These are phyloP conservation scores for Orbilia ellipsospora DNA, from an alignment of 2,329 filamentous ascomycete species.

Conservation along the genomic window DNA sequence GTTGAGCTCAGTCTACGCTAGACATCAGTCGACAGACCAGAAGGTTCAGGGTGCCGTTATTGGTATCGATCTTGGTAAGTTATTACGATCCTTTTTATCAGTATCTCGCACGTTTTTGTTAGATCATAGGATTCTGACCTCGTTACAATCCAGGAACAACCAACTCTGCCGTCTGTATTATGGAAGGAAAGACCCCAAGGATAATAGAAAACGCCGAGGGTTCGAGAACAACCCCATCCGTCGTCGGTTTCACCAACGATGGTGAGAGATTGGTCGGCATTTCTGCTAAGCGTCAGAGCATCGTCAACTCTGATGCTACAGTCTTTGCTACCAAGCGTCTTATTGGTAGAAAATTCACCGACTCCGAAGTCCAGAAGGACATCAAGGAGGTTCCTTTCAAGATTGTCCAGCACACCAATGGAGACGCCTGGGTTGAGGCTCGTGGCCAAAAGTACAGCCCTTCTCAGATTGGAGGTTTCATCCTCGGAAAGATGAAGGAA, in stretches of 20 bases:
- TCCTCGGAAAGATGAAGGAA: slow-evolving; percentile 99
- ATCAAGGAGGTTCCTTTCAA: slow-evolving; percentile 98
- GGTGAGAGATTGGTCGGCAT: slow-evolving; percentile 97
- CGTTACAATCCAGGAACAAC: slow-evolving; percentile 74
- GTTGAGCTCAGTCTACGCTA: slow-evolving; percentile 73
- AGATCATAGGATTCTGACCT: background rate
- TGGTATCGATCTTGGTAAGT: slow-evolving; percentile 92
- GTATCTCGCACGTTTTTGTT: no score
- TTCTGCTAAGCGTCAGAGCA: slow-evolving; percentile 95
- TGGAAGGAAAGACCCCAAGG: slow-evolving; percentile 94
- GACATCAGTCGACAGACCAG: slow-evolving; percentile 80
- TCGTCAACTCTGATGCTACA: slow-evolving; percentile 98
- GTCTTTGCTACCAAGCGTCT: slow-evolving; percentile 98
- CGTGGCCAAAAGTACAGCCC: slow-evolving; percentile 96
- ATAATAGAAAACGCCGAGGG: slow-evolving; percentile 99
- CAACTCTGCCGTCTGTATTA: slow-evolving; percentile 95
- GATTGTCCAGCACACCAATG: slow-evolving; percentile 96
- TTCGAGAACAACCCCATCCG: slow-evolving; percentile 90
- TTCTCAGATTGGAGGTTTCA: slow-evolving; percentile 96
- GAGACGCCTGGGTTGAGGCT: slow-evolving; percentile 94
- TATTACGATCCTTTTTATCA: background rate
- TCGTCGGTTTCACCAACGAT: slow-evolving; percentile 94
- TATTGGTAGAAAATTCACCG: slow-evolving; percentile 96
- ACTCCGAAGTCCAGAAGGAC: slow-evolving; percentile 92
- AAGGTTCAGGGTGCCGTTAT: slow-evolving; percentile 97